phyloP scores from a whole-genome alignment of 1,139 yeast genomes.

The Pneumocystis sp. region DNA sequence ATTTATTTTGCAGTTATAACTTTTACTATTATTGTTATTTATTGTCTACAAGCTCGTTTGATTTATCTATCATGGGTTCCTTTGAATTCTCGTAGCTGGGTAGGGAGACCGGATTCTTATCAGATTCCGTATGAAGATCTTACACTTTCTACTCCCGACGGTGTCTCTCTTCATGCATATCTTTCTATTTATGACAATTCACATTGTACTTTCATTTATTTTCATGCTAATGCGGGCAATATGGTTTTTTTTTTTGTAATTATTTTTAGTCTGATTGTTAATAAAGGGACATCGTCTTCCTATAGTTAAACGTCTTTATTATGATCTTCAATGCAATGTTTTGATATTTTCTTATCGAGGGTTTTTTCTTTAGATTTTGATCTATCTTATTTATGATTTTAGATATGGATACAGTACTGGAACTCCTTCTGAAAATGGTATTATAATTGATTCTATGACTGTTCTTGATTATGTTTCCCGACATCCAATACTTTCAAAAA shows the following conservation, averaged over 20 bases:
- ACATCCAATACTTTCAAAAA: conserved; percentile 38
- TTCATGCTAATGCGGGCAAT: conserved; percentile 93
- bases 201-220: conserved; percentile 49
- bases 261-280: not conserved
- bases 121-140: conserved; percentile 57
- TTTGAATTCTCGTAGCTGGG: conserved; percentile 50
- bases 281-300: conserved; percentile 66
- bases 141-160: conserved; percentile 52
- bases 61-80: conserved; percentile 76
- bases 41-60: conserved; percentile 39
- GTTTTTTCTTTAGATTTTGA: not conserved
- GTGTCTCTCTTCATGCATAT: conserved; percentile 32
- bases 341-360: conserved; percentile 15
- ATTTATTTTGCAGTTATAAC: not conserved
- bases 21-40: conserved; percentile 6
- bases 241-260: conserved; percentile 25
- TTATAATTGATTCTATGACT: conserved; percentile 69
- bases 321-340: conserved; percentile 57
- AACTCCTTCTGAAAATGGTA: conserved; percentile 56
- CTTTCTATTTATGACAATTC: conserved; percentile 5
- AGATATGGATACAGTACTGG: conserved; percentile 74
- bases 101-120: conserved; percentile 64
- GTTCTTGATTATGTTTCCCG: conserved; percentile 44
- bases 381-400: not conserved
- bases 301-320: conserved; percentile 55